Percentiles rank a stretch among this genome's conserved stretches.
These are phyloP conservation scores for Cyclaneusma minus DNA, from an alignment of 2,329 filamentous ascomycete genomes.

Conservation along the genomic window DNA sequence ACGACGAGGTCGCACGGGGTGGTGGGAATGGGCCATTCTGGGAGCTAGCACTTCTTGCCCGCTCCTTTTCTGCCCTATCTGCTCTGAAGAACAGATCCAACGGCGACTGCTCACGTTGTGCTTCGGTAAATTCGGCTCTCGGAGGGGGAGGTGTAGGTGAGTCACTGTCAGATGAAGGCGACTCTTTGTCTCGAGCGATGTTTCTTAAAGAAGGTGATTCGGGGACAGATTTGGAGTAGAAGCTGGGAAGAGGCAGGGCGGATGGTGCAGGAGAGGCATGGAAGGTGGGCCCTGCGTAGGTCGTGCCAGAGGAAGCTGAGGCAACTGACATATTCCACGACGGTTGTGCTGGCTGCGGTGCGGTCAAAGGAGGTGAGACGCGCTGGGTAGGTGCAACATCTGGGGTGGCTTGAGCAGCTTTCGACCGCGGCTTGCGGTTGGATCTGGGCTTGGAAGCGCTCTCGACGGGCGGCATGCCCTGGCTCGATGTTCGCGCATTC, in stretches of 20 bases:
- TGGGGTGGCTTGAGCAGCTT: slow-evolving; percentile 16
- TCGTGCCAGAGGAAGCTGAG: slow-evolving; percentile 26
- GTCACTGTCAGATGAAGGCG: slow-evolving; percentile 21
- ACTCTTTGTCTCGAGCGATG: slow-evolving; percentile 25
- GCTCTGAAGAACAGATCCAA: slow-evolving; percentile 85
- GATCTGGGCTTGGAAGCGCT: slow-evolving; percentile 16
- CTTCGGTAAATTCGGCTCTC: too few relatives aligned
- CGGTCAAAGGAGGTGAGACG: slow-evolving; percentile 13
- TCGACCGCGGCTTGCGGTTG: slow-evolving; percentile 16
- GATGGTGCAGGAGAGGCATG: slow-evolving; percentile 89
- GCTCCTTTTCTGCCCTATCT: slow-evolving; percentile 62
- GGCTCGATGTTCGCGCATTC: slow-evolving; percentile 6
- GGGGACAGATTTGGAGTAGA: slow-evolving; percentile 61
- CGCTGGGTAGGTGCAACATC: slow-evolving; percentile 10
- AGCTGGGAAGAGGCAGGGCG: slow-evolving; percentile 78
- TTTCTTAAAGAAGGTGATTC: slow-evolving; percentile 37
- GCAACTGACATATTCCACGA: slow-evolving; percentile 25
- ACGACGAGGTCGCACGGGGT: slow-evolving; percentile 23
- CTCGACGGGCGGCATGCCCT: slow-evolving; percentile 6
- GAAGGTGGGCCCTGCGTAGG: slow-evolving; percentile 88
- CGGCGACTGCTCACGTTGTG: slow-evolving; percentile 52
- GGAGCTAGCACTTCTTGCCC: slow-evolving; percentile 36
- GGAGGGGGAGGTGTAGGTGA: slow-evolving; percentile 22
- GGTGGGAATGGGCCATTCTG: slow-evolving; percentile 37
- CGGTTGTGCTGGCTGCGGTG: slow-evolving; percentile 12